Evolutionary conservation across 169 alveolate species (phyloP), one percentile per base, ranked within the genome.

Genomic region (Cryptosporidium meleagridis): DNA sequence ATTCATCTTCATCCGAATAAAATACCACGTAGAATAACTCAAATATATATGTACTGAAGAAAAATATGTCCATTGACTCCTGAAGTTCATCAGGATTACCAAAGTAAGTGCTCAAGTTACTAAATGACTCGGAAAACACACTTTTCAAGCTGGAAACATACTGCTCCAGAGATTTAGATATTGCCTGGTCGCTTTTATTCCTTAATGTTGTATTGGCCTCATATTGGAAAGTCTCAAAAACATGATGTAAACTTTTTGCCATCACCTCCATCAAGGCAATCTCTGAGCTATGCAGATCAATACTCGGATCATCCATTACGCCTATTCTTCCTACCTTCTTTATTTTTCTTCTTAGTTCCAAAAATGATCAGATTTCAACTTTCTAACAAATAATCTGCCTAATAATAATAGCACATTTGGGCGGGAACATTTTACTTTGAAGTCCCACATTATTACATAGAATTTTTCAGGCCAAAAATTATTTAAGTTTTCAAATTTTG

Each of bases 201-300:
- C 72, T 80, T 29, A 80, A 44, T 37, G 29, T 41, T 55, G 75
- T 80, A 31, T 9, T 80, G 26, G 67, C 89, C 26, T 80, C 89
- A 62, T 80, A 62, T 33, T 80, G 89, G 44, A 80, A 80, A 44
- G 69, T 45, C 75, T 80, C 89, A 80, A 80, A 80, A 37, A 65
- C 67, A 9, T 61, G 29, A 23, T 80, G 89, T 35, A 80, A 31
- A 39, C 68, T 59, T 51, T n/a, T 65, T 37, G 89, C 89, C n/a
- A 39, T 45, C 1, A 62, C 26, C 68, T 59, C 75, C 75, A 80
- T 80, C 33, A 80, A 67, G 7, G 75, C 68, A 39, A 41, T 21
- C 48, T 51, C 75, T 29, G 80, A 41, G 10, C 21, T 70, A 31
- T 44, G 26, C 18, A 26, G n/a, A 48, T 37, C 67, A 70, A 45